Evolutionary conservation across 164 flowering plant genomes (phyloP).

Genomic region (Houttuynia cordata): DNA sequence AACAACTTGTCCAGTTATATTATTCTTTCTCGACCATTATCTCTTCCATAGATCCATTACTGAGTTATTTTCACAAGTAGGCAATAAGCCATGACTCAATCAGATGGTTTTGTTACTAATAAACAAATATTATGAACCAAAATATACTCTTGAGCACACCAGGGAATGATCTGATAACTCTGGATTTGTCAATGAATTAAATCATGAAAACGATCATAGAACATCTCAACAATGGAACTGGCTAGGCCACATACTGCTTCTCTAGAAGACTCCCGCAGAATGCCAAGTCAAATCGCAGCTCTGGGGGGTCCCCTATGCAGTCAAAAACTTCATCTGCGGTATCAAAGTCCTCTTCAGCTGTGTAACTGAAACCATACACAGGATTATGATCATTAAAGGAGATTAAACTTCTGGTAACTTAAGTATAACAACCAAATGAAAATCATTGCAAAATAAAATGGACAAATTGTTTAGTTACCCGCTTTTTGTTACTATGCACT

Average conservation of each 20-base stretch:
- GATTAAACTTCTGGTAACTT: not conserved
- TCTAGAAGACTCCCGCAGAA: conserved; percentile 79
- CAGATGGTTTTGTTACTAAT: too few relatives aligned
- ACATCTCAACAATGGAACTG: too few relatives aligned
- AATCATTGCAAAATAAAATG: not conserved
- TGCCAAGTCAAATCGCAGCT: conserved; percentile 72
- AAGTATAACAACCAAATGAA: not conserved
- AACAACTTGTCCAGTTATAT: too few relatives aligned
- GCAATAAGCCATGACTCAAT: too few relatives aligned
- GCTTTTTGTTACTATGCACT: conserved; percentile 79
- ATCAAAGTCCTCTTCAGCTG: conserved; percentile 77
- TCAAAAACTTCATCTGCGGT: conserved; percentile 93
- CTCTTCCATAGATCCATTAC: too few relatives aligned
- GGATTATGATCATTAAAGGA: not conserved
- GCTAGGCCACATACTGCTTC: conserved; percentile 67
- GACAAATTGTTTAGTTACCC: conserved; percentile 19
- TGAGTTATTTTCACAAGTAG: too few relatives aligned
- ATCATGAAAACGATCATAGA: too few relatives aligned
- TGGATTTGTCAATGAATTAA: too few relatives aligned
- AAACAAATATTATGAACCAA: too few relatives aligned
- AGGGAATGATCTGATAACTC: too few relatives aligned
- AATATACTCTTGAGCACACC: too few relatives aligned
- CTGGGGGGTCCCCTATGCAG: conserved; percentile 89
- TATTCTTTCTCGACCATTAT: too few relatives aligned
- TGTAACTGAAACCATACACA: conserved; percentile 43